Percentiles rank a stretch among this genome's conserved stretches.
phyloP scores from a whole-genome alignment of 257 asterid genomes.

The Solanum rostratum region DNA sequence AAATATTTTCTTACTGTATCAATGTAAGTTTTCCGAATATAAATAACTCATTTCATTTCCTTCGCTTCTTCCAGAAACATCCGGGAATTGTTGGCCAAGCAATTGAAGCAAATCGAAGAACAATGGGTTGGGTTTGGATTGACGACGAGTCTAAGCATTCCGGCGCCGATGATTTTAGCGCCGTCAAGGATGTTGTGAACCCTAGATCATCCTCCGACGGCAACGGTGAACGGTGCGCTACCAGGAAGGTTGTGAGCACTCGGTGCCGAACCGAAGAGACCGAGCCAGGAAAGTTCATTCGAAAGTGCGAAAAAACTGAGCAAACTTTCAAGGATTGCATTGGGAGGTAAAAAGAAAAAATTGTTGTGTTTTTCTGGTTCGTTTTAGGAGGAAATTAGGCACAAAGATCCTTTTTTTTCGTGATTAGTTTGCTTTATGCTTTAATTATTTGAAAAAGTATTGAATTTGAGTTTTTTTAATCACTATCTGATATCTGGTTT shows the following conservation, averaged over 20 bases:
- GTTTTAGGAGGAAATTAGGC: background rate
- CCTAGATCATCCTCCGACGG: background rate
- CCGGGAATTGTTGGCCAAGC: background rate
- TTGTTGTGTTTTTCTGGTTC: background rate
- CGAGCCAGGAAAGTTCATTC: conserved; percentile 71
- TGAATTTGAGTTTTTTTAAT: background rate
- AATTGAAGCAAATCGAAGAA: background rate
- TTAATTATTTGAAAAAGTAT: background rate
- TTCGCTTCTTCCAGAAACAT: background rate
- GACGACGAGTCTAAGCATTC: conserved; percentile 15
- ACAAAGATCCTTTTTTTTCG: background rate
- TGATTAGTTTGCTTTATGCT: background rate
- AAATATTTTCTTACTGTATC: no score
- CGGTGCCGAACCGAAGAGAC: conserved; percentile 72
- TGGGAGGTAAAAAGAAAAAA: conserved; percentile 57
- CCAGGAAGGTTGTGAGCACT: conserved; percentile 59
- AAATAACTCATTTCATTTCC: background rate
- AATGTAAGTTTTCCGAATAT: no score
- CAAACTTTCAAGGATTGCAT: conserved; percentile 54
- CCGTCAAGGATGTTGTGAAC: background rate
- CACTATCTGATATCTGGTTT: background rate
- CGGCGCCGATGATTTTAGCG: background rate
- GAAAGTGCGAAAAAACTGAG: conserved; percentile 78
- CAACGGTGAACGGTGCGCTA: conserved; percentile 16
- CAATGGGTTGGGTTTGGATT: conserved; percentile 68